A percentile compares a stretch with the other conserved stretches of the same genome.
Evolutionary conservation across 2,329 filamentous ascomycete genomes (phyloP).

Genomic region (Fusarium dimerum): DNA sequence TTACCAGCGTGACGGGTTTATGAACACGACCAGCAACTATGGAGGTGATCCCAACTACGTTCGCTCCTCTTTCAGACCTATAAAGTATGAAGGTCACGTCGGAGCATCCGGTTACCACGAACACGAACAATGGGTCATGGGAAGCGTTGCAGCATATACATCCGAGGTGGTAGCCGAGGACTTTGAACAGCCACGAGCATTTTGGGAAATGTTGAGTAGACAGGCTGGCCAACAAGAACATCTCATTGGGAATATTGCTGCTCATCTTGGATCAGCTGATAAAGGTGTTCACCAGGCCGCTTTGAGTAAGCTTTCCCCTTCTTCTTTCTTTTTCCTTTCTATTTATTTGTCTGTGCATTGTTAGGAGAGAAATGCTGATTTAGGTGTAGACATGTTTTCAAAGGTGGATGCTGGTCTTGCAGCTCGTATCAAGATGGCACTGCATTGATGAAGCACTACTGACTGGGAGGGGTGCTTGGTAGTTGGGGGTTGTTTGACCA

Average conservation of each 20-base stretch:
- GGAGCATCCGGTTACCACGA: neutral
- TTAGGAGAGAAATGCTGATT: too few species aligned
- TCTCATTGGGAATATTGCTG: constrained; percentile 2
- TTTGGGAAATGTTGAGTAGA: constrained; percentile 2
- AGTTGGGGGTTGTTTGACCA: too few species aligned
- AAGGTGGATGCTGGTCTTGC: too few species aligned
- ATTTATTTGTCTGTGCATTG: too few species aligned
- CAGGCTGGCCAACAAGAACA: constrained; percentile 3
- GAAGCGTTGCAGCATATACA: neutral
- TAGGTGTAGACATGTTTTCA: too few species aligned
- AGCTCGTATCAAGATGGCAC: too few species aligned
- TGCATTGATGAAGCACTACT: too few species aligned
- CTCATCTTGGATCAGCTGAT: too few species aligned
- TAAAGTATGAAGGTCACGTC: neutral
- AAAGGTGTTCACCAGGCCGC: too few species aligned
- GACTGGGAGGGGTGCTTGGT: too few species aligned
- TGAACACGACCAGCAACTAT: constrained; percentile 5
- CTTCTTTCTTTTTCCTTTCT: too few species aligned
- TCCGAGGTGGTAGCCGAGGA: neutral
- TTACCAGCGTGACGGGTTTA: constrained; percentile 4
- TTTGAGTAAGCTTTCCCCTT: too few species aligned
- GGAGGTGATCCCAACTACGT: constrained; percentile 3
- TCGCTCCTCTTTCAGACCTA: neutral
- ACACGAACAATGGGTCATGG: constrained; percentile 2
- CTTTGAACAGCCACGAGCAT: constrained; percentile 2